phyloP scores from a whole-genome alignment of 306 rosid genomes.

The Carpinus viminea region DNA sequence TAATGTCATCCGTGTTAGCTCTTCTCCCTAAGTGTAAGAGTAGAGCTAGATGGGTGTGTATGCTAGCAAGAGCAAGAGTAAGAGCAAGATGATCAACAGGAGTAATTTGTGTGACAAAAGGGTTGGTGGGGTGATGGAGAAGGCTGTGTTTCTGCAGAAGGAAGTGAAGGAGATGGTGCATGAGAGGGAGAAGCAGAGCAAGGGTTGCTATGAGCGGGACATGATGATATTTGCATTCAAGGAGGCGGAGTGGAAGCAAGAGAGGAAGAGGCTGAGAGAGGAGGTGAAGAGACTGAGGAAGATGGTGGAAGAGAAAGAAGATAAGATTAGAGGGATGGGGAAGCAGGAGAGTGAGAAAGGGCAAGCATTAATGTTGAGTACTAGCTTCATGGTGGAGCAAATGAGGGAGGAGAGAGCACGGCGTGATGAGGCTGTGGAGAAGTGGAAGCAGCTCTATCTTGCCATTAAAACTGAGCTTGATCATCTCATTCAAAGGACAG shows the following conservation, averaged over 20 bases:
- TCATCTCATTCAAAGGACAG: constrained; percentile 86
- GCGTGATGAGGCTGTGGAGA: constrained; percentile 86
- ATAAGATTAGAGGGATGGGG: constrained; percentile 42
- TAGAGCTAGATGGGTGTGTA: constrained; percentile 51
- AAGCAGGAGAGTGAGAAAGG: constrained; percentile 37
- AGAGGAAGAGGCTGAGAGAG: constrained; percentile 68
- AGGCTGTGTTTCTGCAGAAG: constrained; percentile 54
- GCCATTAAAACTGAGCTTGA: constrained; percentile 88
- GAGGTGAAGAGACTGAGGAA: constrained; percentile 69
- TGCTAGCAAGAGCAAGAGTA: constrained; percentile 43
- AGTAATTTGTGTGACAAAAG: constrained; percentile 30
- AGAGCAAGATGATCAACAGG: too few relatives aligned
- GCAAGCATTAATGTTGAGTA: constrained; percentile 47
- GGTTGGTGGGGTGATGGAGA: constrained; percentile 49
- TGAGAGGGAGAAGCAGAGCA: constrained; percentile 62
- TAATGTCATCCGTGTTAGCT: constrained; percentile 27
- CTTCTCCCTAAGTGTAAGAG: too few relatives aligned
- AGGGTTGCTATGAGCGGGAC: constrained; percentile 59
- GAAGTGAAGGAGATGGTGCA: constrained; percentile 57
- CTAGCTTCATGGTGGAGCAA: constrained; percentile 56
- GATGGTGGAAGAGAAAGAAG: constrained; percentile 63
- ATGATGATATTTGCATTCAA: constrained; percentile 69
- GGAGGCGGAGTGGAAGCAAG: constrained; percentile 88
- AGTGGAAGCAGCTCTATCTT: constrained; percentile 93
- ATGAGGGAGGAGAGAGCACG: constrained; percentile 74